phyloP scores from a whole-genome alignment of 1,139 yeast species.

The Petasospora fabianii region DNA sequence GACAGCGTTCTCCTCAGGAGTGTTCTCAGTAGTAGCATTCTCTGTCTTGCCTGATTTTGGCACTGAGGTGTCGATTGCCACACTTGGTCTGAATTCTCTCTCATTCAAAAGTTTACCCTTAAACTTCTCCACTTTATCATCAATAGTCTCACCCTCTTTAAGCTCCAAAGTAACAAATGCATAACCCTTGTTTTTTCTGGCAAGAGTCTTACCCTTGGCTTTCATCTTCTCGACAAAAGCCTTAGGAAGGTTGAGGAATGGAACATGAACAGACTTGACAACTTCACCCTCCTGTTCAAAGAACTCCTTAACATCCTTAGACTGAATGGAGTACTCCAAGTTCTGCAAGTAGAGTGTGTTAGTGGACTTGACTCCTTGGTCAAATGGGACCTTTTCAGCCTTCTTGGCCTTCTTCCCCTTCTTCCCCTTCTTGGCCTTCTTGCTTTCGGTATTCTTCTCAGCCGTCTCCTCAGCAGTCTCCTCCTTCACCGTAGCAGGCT shows the following conservation, averaged over 20 bases:
- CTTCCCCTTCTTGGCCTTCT: slow-evolving; percentile 17
- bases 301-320: slow-evolving; percentile 41
- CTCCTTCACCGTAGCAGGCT: slow-evolving; percentile 1
- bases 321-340: slow-evolving; percentile 46
- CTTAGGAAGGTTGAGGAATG: slow-evolving; percentile 44
- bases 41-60: slow-evolving; percentile 2
- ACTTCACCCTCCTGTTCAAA: slow-evolving; percentile 39
- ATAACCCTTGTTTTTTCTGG: slow-evolving; percentile 55
- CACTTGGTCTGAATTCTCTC: slow-evolving; percentile 50
- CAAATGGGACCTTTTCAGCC: slow-evolving; percentile 34
- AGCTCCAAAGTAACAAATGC: slow-evolving; percentile 52
- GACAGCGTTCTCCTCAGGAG: not conserved
- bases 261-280: slow-evolving; percentile 57
- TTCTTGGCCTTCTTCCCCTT: slow-evolving; percentile 16
- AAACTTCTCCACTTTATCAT: slow-evolving; percentile 40
- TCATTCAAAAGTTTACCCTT: slow-evolving; percentile 52
- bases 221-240: slow-evolving; percentile 38
- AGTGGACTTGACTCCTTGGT: slow-evolving; percentile 52
- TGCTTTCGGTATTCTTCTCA: slow-evolving; percentile 6
- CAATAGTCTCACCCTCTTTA: slow-evolving; percentile 24
- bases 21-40: not conserved
- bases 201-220: slow-evolving; percentile 36
- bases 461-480: slow-evolving; percentile 1
- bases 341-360: slow-evolving; percentile 59
- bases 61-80: slow-evolving; percentile 46